A percentile compares a stretch with the other conserved stretches of the same genome.
Conservation (phyloP, 495 filamentous ascomycete species). For the Trichoderma gamsii region DNA sequence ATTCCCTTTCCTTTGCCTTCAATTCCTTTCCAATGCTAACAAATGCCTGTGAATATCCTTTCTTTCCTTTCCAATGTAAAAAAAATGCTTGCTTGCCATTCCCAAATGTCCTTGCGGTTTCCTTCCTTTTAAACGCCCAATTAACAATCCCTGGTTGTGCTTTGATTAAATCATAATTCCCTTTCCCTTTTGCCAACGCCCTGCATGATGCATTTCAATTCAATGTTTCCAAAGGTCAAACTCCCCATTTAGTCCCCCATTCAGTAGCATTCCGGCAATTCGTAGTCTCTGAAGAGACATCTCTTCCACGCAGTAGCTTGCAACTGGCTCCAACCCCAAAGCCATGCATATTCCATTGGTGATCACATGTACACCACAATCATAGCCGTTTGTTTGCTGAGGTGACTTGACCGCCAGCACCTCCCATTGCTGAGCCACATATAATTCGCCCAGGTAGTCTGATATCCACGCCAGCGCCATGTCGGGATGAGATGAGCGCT, state of each 20-base stretch:
- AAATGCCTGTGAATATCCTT: no score
- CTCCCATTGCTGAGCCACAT: slow-evolving; percentile 57
- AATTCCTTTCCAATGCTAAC: no score
- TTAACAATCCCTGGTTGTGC: no score
- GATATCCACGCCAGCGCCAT: slow-evolving; percentile 51
- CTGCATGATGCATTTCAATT: not conserved
- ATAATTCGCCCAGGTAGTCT: slow-evolving; percentile 51
- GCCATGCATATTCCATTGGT: slow-evolving; percentile 67
- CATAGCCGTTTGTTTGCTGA: slow-evolving; percentile 61
- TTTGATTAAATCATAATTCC: no score
- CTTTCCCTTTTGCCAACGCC: not conserved
- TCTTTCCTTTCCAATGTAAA: no score
- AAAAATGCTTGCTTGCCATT: no score
- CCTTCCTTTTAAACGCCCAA: no score
- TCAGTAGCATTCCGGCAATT: slow-evolving; percentile 64
- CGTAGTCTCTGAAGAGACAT: slow-evolving; percentile 53
- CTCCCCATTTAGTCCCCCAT: slow-evolving; percentile 53
- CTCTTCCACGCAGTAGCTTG: slow-evolving; percentile 48
- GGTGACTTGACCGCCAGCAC: slow-evolving; percentile 42
- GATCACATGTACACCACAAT: slow-evolving; percentile 77
- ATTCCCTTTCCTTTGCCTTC: no score
- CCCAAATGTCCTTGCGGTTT: no score
- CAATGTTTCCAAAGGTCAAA: slow-evolving; percentile 28
- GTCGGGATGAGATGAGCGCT: slow-evolving; percentile 26
- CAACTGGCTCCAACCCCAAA: slow-evolving; percentile 54